These are phyloP conservation scores for Ascosphaera pollenicola DNA, from an alignment of 2,329 filamentous ascomycete genomes.

Conservation along the genomic window DNA sequence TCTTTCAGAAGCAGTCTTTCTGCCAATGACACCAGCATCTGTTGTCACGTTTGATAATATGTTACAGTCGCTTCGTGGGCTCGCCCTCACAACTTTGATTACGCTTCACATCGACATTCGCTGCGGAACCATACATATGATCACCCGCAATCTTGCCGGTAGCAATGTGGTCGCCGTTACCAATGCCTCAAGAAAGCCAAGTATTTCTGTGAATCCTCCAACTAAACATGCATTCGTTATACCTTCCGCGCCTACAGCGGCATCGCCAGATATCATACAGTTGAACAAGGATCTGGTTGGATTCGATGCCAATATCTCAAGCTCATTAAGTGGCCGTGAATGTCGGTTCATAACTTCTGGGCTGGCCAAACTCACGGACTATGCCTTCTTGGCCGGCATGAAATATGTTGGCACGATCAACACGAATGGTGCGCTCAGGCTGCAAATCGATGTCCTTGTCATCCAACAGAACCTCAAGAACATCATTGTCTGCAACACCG, in stretches of 20 bases:
- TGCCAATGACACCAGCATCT: slow-evolving; percentile 73
- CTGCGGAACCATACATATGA: slow-evolving; percentile 62
- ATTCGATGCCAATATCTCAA: slow-evolving; percentile 63
- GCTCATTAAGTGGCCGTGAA: slow-evolving; percentile 50
- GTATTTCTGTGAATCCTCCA: slow-evolving; percentile 5
- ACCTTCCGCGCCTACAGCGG: slow-evolving; percentile 19
- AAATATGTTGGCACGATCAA: slow-evolving; percentile 65
- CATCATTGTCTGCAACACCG: slow-evolving; percentile 34
- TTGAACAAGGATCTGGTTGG: slow-evolving; percentile 68
- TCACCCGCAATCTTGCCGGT: slow-evolving; percentile 40
- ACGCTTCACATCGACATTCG: slow-evolving; percentile 79
- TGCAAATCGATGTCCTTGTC: slow-evolving; percentile 86
- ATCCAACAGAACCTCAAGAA: slow-evolving; percentile 95
- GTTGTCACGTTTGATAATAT: slow-evolving; percentile 77
- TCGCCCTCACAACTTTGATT: slow-evolving; percentile 57
- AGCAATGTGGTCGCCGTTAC: slow-evolving; percentile 18
- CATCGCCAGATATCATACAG: slow-evolving; percentile 46
- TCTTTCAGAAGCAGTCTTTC: slow-evolving; percentile 42
- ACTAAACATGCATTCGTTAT: slow-evolving; percentile 33
- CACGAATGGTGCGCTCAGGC: slow-evolving; percentile 54
- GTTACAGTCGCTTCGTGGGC: slow-evolving; percentile 57
- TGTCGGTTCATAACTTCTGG: slow-evolving; percentile 55
- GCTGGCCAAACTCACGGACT: slow-evolving; percentile 56
- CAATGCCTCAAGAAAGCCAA: slow-evolving; percentile 1
- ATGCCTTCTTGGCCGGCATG: slow-evolving; percentile 52